phyloP scores from a whole-genome alignment of 208 protist species.

The Porcisia deanei region DNA sequence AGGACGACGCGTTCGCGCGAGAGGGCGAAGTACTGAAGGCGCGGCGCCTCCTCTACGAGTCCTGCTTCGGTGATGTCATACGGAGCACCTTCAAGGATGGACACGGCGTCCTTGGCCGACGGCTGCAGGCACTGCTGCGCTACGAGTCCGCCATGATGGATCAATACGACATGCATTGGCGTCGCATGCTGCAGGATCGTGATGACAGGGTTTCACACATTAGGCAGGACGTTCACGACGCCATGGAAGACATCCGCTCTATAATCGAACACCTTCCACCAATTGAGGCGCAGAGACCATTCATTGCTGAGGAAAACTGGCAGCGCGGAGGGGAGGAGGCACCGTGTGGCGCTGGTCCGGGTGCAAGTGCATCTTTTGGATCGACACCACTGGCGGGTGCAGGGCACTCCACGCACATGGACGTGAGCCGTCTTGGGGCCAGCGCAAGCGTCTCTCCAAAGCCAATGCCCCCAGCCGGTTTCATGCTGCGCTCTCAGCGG shows the following conservation, averaged over 20 bases:
- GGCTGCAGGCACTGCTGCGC: conserved; percentile 42
- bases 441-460: conserved; percentile 18
- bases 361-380: conserved; percentile 5
- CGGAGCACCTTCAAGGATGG: conserved; percentile 32
- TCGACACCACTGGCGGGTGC: conserved; percentile 14
- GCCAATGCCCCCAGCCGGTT: conserved; percentile 16
- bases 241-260: conserved; percentile 69
- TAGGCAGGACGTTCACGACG: conserved; percentile 61
- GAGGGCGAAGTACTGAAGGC: conserved; percentile 84
- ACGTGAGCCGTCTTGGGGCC: background rate
- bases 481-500: conserved; percentile 10
- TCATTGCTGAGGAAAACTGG: background rate
- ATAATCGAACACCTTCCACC: conserved; percentile 46
- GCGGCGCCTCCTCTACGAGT: conserved; percentile 70
- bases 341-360: background rate
- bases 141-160: conserved; percentile 53
- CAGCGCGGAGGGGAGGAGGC: conserved; percentile 6
- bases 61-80: conserved; percentile 62
- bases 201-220: conserved; percentile 53
- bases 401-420: background rate
- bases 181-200: conserved; percentile 48
- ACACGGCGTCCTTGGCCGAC: conserved; percentile 37
- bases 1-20: conserved; percentile 46
- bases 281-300: background rate
- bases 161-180: conserved; percentile 72